phyloP scores from a whole-genome alignment of 305 asterid genomes.

The Solanum hybrid region DNA sequence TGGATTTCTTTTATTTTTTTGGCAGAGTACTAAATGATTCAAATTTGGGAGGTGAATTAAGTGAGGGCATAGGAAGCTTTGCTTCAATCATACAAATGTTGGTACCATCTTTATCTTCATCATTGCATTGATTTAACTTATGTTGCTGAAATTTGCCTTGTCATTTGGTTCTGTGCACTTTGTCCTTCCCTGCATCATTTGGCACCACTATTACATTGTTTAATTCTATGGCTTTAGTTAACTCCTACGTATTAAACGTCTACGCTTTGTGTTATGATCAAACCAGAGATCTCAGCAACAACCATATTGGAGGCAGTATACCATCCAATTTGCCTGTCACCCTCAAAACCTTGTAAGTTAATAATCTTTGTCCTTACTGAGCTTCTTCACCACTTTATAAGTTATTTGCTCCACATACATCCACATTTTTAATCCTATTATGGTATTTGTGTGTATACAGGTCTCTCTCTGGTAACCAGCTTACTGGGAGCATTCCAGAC shows the following conservation, averaged over 20 bases:
- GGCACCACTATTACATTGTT: background rate
- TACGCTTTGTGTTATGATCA: background rate
- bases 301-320: slow-evolving; percentile 77
- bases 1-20: background rate
- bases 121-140: background rate
- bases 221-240: background rate
- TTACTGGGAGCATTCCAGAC: slow-evolving; percentile 56
- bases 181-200: background rate
- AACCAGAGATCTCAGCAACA: slow-evolving; percentile 69
- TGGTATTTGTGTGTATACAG: slow-evolving; percentile 15
- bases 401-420: background rate
- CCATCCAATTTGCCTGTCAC: slow-evolving; percentile 67
- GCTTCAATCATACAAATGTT: slow-evolving; percentile 63
- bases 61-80: slow-evolving; percentile 49
- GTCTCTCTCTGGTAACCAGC: slow-evolving; percentile 59
- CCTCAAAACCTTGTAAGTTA: slow-evolving; percentile 56
- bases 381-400: background rate
- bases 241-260: background rate
- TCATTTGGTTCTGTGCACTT: background rate
- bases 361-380: background rate
- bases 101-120: slow-evolving; percentile 17
- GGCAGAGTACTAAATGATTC: slow-evolving; percentile 47
- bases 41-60: slow-evolving; percentile 62
- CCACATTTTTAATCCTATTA: background rate
- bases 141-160: background rate